A percentile compares a stretch with the other conserved stretches of the same genome.
These are phyloP conservation scores for Sphagnum magellanicum DNA, from an alignment of 228 moss, liverwort and hornwort species.

Conservation along the genomic window DNA sequence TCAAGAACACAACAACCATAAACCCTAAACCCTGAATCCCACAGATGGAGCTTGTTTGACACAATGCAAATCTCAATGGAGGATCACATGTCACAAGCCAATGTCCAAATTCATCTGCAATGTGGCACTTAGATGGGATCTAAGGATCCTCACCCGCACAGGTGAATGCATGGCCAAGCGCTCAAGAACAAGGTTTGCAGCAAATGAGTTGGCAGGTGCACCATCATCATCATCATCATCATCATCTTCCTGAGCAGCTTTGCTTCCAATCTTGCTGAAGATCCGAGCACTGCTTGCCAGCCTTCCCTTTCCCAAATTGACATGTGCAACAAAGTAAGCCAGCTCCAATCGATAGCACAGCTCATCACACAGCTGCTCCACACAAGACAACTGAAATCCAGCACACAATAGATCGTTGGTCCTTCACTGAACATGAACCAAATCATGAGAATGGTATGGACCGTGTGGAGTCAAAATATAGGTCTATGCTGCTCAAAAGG, in stretches of 20 bases:
- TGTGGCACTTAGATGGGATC: too few species aligned
- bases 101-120: too few species aligned
- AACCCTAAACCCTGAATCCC: too few species aligned
- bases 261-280: conserved; percentile 48
- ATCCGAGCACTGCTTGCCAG: conserved; percentile 48
- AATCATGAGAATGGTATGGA: background rate
- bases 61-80: too few species aligned
- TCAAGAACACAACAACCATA: too few species aligned
- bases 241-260: conserved; percentile 29
- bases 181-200: conserved; percentile 92
- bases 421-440: background rate
- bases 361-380: conserved; percentile 91
- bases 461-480: too few species aligned
- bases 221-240: conserved; percentile 21
- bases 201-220: conserved; percentile 80
- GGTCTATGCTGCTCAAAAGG: too few species aligned
- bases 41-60: too few species aligned
- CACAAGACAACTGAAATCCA: conserved; percentile 59
- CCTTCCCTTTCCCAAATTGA: conserved; percentile 57
- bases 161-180: conserved; percentile 87
- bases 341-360: conserved; percentile 92
- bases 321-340: conserved; percentile 73
- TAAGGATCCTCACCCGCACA: conserved; percentile 50
- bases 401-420: too few species aligned
- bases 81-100: too few species aligned